Conservation (phyloP, 2,329 filamentous ascomycete genomes). For the Boeremia lycopersici region DNA sequence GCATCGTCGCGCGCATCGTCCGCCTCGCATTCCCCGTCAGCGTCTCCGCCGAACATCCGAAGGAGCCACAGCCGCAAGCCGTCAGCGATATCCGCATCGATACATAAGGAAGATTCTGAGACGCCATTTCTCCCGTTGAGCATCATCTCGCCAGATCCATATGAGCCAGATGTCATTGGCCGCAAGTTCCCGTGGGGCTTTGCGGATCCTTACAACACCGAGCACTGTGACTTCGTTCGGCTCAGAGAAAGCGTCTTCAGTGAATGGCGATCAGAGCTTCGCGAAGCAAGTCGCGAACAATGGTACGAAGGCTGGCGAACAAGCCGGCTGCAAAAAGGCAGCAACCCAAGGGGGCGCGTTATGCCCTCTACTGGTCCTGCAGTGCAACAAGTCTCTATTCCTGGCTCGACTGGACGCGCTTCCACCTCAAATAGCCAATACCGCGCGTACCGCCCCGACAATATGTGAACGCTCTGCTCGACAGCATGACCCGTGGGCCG, state of each 20-base stretch:
- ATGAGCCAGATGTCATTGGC: slow-evolving; percentile 79
- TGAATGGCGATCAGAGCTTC: slow-evolving; percentile 90
- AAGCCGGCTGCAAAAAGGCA: slow-evolving; percentile 49
- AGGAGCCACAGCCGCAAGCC: slow-evolving; percentile 48
- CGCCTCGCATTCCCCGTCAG: slow-evolving; percentile 39
- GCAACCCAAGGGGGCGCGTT: slow-evolving; percentile 29
- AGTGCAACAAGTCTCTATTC: slow-evolving; percentile 31
- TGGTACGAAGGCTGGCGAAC: slow-evolving; percentile 98
- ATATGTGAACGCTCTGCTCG: slow-evolving; percentile 18
- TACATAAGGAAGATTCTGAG: slow-evolving; percentile 49
- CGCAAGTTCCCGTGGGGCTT: slow-evolving; percentile 97
- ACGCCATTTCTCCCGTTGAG: slow-evolving; percentile 82
- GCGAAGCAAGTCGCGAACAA: slow-evolving; percentile 85
- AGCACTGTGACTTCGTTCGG: slow-evolving; percentile 91
- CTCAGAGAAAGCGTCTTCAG: slow-evolving; percentile 91
- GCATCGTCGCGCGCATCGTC: slow-evolving; percentile 41
- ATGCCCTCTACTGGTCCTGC: slow-evolving; percentile 39
- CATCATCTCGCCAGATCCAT: slow-evolving; percentile 90
- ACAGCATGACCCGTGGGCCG: not conserved
- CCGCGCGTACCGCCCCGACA: slow-evolving; percentile 32
- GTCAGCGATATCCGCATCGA: slow-evolving; percentile 48
- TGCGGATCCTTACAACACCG: slow-evolving; percentile 86
- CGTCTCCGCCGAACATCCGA: slow-evolving; percentile 41
- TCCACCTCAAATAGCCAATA: slow-evolving; percentile 39
- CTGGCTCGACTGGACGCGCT: slow-evolving; percentile 41